Conservation (phyloP, 2,329 filamentous ascomycete species). For the Arthrobotrys iridis region DNA sequence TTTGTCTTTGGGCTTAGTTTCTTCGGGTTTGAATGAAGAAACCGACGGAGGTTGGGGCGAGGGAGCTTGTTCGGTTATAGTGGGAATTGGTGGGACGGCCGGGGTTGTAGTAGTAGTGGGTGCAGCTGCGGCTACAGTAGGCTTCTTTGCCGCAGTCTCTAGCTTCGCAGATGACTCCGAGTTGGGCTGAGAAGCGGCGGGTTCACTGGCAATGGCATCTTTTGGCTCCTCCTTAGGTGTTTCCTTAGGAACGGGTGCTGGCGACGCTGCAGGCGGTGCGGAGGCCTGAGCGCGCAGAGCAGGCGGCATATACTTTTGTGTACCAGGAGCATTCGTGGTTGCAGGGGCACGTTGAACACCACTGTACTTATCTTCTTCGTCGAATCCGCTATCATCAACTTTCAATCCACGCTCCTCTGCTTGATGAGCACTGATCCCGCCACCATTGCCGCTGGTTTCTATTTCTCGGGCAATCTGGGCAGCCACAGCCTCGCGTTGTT, state of each 20-base stretch:
- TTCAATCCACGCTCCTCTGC: constrained; percentile 85
- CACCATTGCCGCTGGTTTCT: constrained; percentile 69
- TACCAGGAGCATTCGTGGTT: constrained; percentile 65
- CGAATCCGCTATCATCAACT: constrained; percentile 73
- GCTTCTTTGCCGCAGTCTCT: constrained; percentile 63
- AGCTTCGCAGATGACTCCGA: constrained; percentile 43
- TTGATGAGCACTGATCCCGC: constrained; percentile 80
- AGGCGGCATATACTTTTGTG: constrained; percentile 88
- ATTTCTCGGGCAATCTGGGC: constrained; percentile 90
- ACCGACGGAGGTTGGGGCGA: constrained; percentile 51
- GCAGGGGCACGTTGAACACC: constrained; percentile 77
- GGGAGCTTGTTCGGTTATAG: constrained; percentile 51
- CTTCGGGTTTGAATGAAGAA: constrained; percentile 51
- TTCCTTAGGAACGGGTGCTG: constrained; percentile 54
- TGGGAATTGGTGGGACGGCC: constrained; percentile 39
- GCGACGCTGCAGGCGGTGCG: constrained; percentile 58
- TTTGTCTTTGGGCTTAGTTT: constrained; percentile 60
- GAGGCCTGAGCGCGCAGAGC: constrained; percentile 75
- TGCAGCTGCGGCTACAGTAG: constrained; percentile 23
- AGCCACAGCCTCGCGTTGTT: constrained; percentile 78
- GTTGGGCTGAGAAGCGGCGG: neutral
- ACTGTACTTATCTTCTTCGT: constrained; percentile 95
- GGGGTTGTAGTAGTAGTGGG: constrained; percentile 38
- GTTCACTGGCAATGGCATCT: constrained; percentile 5
- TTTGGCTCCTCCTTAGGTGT: constrained; percentile 32